Conservation (phyloP, 1,284 basidiomycete genomes). For the Cutaneotrichosporon sp. region DNA sequence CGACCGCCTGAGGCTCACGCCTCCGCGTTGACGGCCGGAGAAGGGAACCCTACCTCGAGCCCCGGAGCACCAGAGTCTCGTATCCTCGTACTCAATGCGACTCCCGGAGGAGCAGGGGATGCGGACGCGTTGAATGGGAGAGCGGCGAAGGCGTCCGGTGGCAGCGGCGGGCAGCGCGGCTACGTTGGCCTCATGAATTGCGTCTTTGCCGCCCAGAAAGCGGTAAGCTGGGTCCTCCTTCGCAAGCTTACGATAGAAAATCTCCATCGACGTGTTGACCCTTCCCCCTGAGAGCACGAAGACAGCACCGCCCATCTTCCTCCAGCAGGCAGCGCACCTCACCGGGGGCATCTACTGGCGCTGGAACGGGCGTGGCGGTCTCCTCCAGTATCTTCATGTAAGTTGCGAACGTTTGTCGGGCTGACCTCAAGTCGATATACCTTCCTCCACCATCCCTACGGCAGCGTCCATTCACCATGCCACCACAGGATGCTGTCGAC, state of each 20-base stretch:
- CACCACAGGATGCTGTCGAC: conserved; percentile 90
- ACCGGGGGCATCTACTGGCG: conserved; percentile 91
- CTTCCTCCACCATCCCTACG: conserved; percentile 77
- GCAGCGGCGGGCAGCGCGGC: conserved; percentile 33
- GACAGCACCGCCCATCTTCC: conserved; percentile 66
- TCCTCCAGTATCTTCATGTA: conserved; percentile 83
- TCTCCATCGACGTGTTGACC: conserved; percentile 93
- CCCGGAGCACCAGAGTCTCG: conserved; percentile 60
- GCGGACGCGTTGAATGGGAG: conserved; percentile 6
- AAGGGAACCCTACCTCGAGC: conserved; percentile 13
- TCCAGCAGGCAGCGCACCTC: conserved; percentile 94
- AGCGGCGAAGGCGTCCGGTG: conserved; percentile 51
- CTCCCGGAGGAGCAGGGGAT: conserved; percentile 52
- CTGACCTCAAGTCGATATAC: conserved; percentile 71
- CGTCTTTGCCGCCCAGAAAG: conserved; percentile 97
- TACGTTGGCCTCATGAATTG: conserved; percentile 96
- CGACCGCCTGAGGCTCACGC: conserved; percentile 50
- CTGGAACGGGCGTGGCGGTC: conserved; percentile 61
- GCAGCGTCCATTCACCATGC: conserved; percentile 66
- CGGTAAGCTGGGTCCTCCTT: conserved; percentile 53
- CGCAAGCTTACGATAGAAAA: conserved; percentile 59
- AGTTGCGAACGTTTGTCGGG: conserved; percentile 27
- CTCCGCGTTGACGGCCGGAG: conserved; percentile 13
- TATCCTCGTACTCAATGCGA: conserved; percentile 87
- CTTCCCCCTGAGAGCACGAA: conserved; percentile 68